Evolutionary conservation across 1,284 basidiomycete species (phyloP), one percentile per base, ranked within the genome.

Genomic region (Wolfiporia cocos): DNA sequence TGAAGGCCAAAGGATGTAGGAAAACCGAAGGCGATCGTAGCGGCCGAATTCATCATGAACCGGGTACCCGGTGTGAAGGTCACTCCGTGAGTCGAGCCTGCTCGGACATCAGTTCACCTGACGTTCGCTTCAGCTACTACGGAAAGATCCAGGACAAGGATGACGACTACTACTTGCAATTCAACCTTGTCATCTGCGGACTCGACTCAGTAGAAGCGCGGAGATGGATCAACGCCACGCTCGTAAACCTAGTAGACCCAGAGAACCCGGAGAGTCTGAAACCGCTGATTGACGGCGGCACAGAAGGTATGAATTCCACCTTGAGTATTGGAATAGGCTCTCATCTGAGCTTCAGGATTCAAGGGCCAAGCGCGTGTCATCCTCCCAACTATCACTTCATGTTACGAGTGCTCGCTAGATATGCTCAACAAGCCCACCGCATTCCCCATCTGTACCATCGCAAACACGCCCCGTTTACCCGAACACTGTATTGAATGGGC

Each of bases 401-500:
- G 96, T 63, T 99, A 99, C 59, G 96, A 99, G 65, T 99, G 96
- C 62, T 92, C 91, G 2, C 81, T 99, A 38, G 94, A 98, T 61
- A 96, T 99, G 90, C 78, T 98, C 39, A 97, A 95, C 62, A 96
- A 96, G 49, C 95, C 89, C 5, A 98, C 93, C 28, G 86, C 87
- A 4, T 99, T 94, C 62, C 96, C 96, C 0, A 98, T 99, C 50
- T 99, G 96, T 63, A 99, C 96, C 1, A 98, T 99, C 50, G 96
- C 96, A 44, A 99, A 99, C 59, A 99, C 96, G 0, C 96, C 96
- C 14, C 86, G 96, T 44, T 71, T 99, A 23, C 96, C 96, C 3
- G 96, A 99, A 62, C 96, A 99, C 61, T 99, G 96, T 60, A 98
- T 99, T 59, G 96, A 99, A 66, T 99, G 96, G 95, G 96, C 96